Base-by-base conservation (phyloP, 2,329 filamentous ascomycete species). In the Aspergillus novoparasiticus region DNA sequence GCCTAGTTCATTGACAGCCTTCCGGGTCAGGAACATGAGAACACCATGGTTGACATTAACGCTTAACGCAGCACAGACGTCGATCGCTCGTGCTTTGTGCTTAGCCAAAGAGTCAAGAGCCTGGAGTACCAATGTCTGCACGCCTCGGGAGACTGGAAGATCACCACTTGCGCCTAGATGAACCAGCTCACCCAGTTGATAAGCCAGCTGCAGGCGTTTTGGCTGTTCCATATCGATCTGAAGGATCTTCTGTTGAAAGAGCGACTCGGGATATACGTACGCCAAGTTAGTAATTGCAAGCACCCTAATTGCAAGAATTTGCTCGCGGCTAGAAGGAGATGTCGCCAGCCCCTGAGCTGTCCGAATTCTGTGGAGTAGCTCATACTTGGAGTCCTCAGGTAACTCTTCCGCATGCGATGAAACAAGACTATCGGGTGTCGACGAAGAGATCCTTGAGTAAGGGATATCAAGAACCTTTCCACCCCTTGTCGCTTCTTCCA, bases 31-130 rank as follows among this genome's bases (percentile, higher is more conserved):
- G 73, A 97, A 98, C 69, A 98, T 90, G 51, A 99, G 84, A 34
- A 98, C 90, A 16, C 95, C 96, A 71, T 99, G 96, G 71, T 96
- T 98, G 43, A 98, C 94, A 70, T 94, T 97, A 59, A 96, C 92
- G 72, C 93, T 96, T 48, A 99, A 82, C n/a, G 95, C 93, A 48
- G 92, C 89, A 66, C 93, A 89, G 28, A 99, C 90, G 75, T 99
- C 95, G 39, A 88, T 82, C 34, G 90, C 87, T 73, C 93, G 94
- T 61, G 85, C 82, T 71, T 91, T 90, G 74, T 92, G 92, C 73
- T 88, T 90, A 8, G 92, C 88, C 61, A 99, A 84, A n/a, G 92
- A 91, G 75, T 97, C 93, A 57, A 99, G 83, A 0, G 94, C 86
- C 58, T 88, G 86, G 58, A 99, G 83, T 9, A 93, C 91, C 64